These are phyloP conservation scores for Chytriomyces sp. DNA, from an alignment of 192 early-diverging fungal genomes.

Conservation along the genomic window DNA sequence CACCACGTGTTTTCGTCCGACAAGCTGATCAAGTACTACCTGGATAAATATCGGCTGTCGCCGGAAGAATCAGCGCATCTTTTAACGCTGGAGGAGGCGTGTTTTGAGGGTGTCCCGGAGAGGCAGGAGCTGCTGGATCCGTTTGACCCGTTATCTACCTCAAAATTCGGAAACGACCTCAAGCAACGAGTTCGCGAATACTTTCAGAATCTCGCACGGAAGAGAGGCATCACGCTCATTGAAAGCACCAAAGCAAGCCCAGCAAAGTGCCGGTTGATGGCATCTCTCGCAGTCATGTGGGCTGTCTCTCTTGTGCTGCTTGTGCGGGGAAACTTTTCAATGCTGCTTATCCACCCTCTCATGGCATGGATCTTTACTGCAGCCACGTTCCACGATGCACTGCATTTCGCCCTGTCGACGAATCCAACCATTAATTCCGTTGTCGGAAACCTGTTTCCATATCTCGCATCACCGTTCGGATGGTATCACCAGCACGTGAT, in stretches of 20 bases:
- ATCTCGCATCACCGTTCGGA: conserved; percentile 1
- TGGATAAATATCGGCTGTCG: not conserved
- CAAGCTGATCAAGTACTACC: not conserved
- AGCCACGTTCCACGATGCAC: conserved; percentile 17
- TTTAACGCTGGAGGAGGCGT: not conserved
- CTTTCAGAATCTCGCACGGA: conserved; percentile 15
- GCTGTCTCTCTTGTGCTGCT: not conserved
- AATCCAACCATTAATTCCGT: not conserved
- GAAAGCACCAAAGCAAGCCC: conserved; percentile 27
- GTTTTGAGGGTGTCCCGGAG: not conserved
- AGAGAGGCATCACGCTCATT: conserved; percentile 5
- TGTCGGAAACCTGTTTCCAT: conserved; percentile 11
- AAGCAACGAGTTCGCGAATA: not conserved
- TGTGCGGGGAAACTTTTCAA: not conserved
- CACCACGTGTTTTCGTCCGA: conserved; percentile 20
- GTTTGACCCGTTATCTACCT: not conserved
- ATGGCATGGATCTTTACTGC: conserved; percentile 1
- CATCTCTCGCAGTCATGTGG: not conserved
- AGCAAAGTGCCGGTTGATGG: not conserved
- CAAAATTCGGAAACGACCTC: not conserved
- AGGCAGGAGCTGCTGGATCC: not conserved
- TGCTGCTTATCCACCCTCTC: conserved; percentile 4
- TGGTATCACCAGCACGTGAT: conserved; percentile 23
- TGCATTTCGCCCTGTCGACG: conserved; percentile 17
- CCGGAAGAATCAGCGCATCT: not conserved